Base-by-base conservation (phyloP, 352 stramenopile genomes). In the Pythium aphanidermatum region DNA sequence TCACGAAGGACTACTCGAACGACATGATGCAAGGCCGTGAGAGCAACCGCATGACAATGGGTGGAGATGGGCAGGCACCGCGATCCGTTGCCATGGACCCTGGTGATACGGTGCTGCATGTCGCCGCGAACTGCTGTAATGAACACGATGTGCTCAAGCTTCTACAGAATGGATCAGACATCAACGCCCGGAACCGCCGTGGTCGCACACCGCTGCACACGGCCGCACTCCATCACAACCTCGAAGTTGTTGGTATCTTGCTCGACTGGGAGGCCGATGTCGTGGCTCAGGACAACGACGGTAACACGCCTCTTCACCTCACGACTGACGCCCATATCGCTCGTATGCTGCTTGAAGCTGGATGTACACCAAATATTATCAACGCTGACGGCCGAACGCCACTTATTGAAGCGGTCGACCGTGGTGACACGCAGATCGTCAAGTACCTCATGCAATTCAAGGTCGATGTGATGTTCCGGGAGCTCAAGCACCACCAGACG, bases 401-500 rank as follows among this genome's bases (percentile, higher is more conserved):
- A n/a, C 50, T 93, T 14, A 88, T 92, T 24, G 75, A 91, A 29
- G 72, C 76, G 12, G 76, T 90, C 4, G 81, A 92, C 31, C 74
- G 72, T 11, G 81, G 78, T 39, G 78, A 91, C 46, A 55, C 46
- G 2, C 68, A 79, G 46, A 88, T 83, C 11, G 78, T 91, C n/a
- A 87, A 89, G 48, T 58, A 68, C 33, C 49, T 93, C 31, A 63
- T 91, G 51, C 63, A 85, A 30, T 88, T 89, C 48, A 90, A 91
- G 52, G 78, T 76, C n/a, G 81, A 91, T 40, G 76, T 91, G 26
- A 54, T 91, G 4, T 88, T 88, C 70, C 80, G 81, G 30, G 78
- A 93, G 39, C 70, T 89, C 40, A 91, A 93, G 60, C 81, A 91
- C 51, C 69, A 85, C 40, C 81, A 93, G 59, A 90, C 81, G 20